phyloP scores from a whole-genome alignment of 73 alveolate species.

The Symbiodinium natans region DNA sequence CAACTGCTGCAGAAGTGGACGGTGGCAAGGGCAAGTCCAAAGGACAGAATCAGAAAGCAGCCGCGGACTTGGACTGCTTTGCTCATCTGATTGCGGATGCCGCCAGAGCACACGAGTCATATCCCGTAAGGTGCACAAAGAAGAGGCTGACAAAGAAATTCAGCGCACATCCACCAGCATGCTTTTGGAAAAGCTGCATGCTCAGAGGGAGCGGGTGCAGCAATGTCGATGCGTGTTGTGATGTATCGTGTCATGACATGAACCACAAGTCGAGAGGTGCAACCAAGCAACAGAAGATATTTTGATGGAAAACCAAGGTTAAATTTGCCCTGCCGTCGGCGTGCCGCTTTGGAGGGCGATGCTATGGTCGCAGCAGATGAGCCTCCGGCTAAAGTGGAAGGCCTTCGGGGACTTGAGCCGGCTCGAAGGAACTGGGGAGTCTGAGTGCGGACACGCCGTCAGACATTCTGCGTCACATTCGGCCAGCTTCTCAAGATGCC shows the following conservation, averaged over 20 bases:
- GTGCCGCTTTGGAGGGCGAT: background rate
- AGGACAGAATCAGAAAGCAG: conserved; percentile 65
- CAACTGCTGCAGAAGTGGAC: background rate
- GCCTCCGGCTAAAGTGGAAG: background rate
- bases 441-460: no score
- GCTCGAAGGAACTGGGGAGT: no score
- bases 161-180: conserved; percentile 85
- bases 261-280: no score
- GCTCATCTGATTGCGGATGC: no score
- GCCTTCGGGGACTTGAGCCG: background rate
- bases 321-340: background rate
- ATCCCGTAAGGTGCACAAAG: background rate
- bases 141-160: conserved; percentile 72
- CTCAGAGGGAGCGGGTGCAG: background rate
- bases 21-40: conserved; percentile 46
- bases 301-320: no score
- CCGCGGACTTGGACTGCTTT: background rate
- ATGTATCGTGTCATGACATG: no score
- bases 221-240: no score
- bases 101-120: no score
- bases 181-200: conserved; percentile 20
- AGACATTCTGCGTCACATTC: no score
- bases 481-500: no score
- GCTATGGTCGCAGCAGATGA: background rate
- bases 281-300: no score